Conservation (phyloP, 2,329 filamentous ascomycete species). For the Chaetothyriales sp. region DNA sequence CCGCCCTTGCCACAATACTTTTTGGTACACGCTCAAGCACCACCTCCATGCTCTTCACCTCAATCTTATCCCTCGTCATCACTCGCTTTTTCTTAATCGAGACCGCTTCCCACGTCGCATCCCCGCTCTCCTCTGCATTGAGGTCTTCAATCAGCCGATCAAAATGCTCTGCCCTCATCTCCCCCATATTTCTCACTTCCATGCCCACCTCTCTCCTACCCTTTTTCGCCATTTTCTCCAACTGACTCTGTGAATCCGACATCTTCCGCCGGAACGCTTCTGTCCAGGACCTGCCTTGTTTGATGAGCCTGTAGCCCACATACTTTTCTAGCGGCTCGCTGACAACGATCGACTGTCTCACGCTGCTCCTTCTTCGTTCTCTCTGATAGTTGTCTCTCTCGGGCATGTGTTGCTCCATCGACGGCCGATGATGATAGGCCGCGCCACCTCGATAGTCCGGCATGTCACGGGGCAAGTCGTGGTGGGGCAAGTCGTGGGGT, state of each 20-base stretch:
- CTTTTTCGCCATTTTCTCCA: constrained; percentile 10
- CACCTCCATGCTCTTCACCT: constrained; percentile 13
- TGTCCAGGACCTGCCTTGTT: constrained; percentile 11
- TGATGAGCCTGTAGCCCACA: constrained; percentile 10
- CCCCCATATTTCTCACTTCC: constrained; percentile 9
- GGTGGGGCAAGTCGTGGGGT: too few species aligned
- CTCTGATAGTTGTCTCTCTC: background rate
- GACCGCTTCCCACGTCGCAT: constrained; percentile 9
- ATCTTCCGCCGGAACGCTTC: constrained; percentile 5
- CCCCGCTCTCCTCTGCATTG: constrained; percentile 8
- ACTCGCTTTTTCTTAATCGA: constrained; percentile 10
- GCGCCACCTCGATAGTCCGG: background rate
- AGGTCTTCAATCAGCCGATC: constrained; percentile 6
- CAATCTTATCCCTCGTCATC: constrained; percentile 3
- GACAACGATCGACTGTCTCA: background rate
- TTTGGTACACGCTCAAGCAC: constrained; percentile 6
- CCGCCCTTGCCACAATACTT: background rate
- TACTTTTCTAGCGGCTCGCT: constrained; percentile 5
- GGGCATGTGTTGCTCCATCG: background rate
- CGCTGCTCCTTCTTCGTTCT: background rate
- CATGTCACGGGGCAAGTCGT: too few species aligned
- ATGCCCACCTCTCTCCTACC: constrained; percentile 9
- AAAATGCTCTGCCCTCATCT: constrained; percentile 7
- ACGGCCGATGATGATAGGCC: background rate
- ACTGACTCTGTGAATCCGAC: constrained; percentile 7